Evolutionary conservation across 2,329 filamentous ascomycete genomes (phyloP).

Genomic region (Xylariaceae sp.): DNA sequence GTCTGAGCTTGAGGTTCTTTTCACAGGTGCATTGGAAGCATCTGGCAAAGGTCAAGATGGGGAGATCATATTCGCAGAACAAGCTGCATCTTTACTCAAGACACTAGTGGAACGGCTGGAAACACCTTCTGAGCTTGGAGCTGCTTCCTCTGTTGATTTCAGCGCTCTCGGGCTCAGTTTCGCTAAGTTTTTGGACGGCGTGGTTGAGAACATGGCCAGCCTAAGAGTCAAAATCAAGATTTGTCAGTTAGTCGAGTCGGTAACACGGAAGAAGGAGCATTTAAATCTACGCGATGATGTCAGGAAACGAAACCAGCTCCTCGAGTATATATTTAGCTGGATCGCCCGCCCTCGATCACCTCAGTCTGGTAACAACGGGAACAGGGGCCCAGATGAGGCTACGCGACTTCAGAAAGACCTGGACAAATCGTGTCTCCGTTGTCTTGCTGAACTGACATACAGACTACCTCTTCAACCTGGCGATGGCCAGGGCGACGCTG

Average conservation of each 20-base stretch:
- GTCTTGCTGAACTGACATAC: slow-evolving; percentile 62
- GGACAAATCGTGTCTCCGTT: slow-evolving; percentile 61
- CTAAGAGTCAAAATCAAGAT: slow-evolving; percentile 65
- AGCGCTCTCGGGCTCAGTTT: slow-evolving; percentile 61
- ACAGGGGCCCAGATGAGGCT: slow-evolving; percentile 52
- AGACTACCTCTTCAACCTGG: slow-evolving; percentile 62
- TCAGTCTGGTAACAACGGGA: slow-evolving; percentile 36
- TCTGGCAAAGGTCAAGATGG: slow-evolving; percentile 51
- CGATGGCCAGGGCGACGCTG: slow-evolving; percentile 61
- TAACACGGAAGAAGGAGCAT: slow-evolving; percentile 63
- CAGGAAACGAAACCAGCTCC: slow-evolving; percentile 62
- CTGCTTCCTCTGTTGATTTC: slow-evolving; percentile 60
- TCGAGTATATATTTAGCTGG: slow-evolving; percentile 66
- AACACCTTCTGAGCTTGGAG: slow-evolving; percentile 57
- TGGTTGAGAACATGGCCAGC: slow-evolving; percentile 50
- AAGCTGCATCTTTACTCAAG: slow-evolving; percentile 59
- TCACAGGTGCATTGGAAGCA: slow-evolving; percentile 50
- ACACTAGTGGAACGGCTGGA: slow-evolving; percentile 61
- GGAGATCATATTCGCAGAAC: slow-evolving; percentile 63
- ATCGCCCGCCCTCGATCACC: slow-evolving; percentile 58
- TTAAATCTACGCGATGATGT: slow-evolving; percentile 66
- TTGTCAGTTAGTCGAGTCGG: slow-evolving; percentile 61
- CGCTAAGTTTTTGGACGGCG: slow-evolving; percentile 60
- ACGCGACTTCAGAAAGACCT: slow-evolving; percentile 59
- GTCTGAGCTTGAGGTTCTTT: slow-evolving; percentile 58